These are phyloP conservation scores for Gymnopilus dilepis DNA, from an alignment of 768 basidiomycete genomes.

Conservation along the genomic window DNA sequence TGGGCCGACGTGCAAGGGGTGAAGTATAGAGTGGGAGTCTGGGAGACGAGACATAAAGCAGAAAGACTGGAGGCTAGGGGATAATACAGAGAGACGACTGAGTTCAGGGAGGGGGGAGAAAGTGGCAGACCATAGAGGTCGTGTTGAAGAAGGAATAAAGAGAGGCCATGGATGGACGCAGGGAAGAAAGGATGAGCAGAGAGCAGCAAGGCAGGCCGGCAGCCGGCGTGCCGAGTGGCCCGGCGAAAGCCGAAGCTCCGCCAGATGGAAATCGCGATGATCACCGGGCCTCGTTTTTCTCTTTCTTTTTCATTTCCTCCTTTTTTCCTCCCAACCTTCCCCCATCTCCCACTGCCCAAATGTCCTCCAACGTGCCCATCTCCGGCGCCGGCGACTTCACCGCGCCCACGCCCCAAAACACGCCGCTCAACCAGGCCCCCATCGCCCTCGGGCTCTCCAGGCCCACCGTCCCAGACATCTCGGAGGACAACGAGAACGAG, in stretches of 20 bases:
- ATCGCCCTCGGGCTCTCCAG: conserved; percentile 80
- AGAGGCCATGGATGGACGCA: too few species aligned
- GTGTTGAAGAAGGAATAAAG: too few species aligned
- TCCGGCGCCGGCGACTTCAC: conserved; percentile 57
- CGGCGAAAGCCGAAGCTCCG: conserved; percentile 21
- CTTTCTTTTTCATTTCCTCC: conserved; percentile 13
- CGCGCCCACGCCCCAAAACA: conserved; percentile 96
- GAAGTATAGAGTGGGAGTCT: too few species aligned
- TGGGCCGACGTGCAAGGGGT: too few species aligned
- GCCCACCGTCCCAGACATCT: conserved; percentile 87
- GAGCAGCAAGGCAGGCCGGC: too few species aligned
- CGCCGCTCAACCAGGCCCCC: conserved; percentile 82
- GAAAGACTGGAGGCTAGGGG: too few species aligned
- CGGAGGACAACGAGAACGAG: conserved; percentile 78
- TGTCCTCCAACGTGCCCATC: conserved; percentile 78
- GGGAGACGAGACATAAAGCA: too few species aligned
- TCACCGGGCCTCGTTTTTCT: conserved; percentile 6
- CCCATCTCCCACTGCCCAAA: conserved; percentile 31
- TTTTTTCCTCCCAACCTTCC: conserved; percentile 11
- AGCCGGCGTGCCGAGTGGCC: not conserved
- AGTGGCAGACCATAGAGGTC: too few species aligned
- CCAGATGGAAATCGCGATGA: conserved; percentile 19
- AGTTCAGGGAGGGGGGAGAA: too few species aligned
- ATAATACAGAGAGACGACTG: too few species aligned
- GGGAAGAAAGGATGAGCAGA: too few species aligned